Conservation (phyloP, 169 alveolate genomes). For the Plasmodium reichenowi region DNA sequence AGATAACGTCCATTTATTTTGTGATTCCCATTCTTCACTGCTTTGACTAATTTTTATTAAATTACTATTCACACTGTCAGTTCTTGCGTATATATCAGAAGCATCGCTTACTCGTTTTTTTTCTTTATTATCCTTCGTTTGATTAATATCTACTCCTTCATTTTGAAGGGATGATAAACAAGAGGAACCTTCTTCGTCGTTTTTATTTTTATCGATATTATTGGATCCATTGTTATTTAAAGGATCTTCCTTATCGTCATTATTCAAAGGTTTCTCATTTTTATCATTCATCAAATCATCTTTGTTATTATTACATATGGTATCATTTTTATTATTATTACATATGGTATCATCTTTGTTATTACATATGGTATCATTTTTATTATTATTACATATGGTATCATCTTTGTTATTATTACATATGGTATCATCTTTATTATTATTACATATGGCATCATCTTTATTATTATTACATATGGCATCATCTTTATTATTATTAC, state of each 20-base stretch:
- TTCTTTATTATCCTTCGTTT: neutral
- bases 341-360: neutral
- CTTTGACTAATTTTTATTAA: slow-evolving; percentile 48
- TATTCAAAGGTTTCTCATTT: neutral
- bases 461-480: too few species aligned
- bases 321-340: neutral
- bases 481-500: too few species aligned
- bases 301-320: neutral
- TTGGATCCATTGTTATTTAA: neutral
- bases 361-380: neutral
- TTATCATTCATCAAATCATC: neutral
- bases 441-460: too few species aligned
- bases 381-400: neutral
- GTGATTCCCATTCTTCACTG: slow-evolving; percentile 63
- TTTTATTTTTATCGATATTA: neutral
- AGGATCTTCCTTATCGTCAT: neutral
- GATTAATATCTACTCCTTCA: neutral
- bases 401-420: too few species aligned
- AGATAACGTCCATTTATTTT: slow-evolving; percentile 72
- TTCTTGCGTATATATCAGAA: slow-evolving; percentile 5
- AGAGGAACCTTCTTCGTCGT: neutral
- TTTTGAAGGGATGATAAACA: neutral
- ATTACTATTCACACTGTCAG: slow-evolving; percentile 44
- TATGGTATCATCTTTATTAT: too few species aligned
- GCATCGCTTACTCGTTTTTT: slow-evolving; percentile 3